Conservation (phyloP, 2,329 filamentous ascomycete genomes). For the Hortaea werneckii region DNA sequence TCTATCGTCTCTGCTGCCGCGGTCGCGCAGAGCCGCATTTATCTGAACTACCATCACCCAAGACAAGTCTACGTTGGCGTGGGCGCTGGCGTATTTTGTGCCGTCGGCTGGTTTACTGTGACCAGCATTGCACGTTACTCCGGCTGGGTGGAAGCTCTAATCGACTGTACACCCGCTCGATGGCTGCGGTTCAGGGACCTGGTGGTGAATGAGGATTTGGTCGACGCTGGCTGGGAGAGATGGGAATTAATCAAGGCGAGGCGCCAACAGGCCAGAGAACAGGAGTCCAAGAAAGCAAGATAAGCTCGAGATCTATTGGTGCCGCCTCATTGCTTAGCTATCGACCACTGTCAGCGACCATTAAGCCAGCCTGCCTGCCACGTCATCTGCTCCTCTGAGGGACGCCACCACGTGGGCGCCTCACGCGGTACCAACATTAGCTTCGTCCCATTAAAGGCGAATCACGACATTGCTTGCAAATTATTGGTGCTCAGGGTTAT, state of each 20-base stretch:
- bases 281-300: slow-evolving; percentile 3
- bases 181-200: slow-evolving; percentile 71
- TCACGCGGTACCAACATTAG: no score
- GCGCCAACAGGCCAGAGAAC: not conserved
- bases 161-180: slow-evolving; percentile 56
- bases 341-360: no score
- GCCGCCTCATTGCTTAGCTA: no score
- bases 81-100: slow-evolving; percentile 59
- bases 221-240: slow-evolving; percentile 86
- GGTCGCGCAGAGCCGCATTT: slow-evolving; percentile 73
- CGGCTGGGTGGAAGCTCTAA: slow-evolving; percentile 61
- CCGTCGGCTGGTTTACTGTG: slow-evolving; percentile 65
- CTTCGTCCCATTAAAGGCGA: no score
- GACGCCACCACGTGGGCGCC: no score
- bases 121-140: slow-evolving; percentile 56
- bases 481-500: no score
- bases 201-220: slow-evolving; percentile 76
- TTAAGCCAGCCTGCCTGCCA: no score
- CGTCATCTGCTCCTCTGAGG: no score
- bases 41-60: slow-evolving; percentile 84
- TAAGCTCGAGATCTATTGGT: not conserved
- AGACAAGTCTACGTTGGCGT: slow-evolving; percentile 78
- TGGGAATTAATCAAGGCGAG: slow-evolving; percentile 55
- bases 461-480: no score
- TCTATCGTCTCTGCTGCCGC: slow-evolving; percentile 33